These are phyloP conservation scores for Berberis vulgaris DNA, from an alignment of 164 flowering plant species.

Conservation along the genomic window DNA sequence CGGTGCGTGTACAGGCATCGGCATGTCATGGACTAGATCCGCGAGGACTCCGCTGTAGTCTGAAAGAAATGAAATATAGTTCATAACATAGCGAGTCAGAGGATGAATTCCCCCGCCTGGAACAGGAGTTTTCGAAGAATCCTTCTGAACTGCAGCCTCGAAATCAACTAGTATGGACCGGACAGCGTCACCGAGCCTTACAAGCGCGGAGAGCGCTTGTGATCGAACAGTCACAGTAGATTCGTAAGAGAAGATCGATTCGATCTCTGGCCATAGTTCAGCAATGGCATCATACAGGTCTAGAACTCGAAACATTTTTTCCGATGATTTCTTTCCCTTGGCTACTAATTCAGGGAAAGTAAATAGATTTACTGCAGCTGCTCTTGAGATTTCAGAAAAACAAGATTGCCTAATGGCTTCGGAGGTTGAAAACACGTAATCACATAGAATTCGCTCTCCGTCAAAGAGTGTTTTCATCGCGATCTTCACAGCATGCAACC, in stretches of 20 bases:
- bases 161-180: conserved; percentile 35
- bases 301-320: conserved; percentile 43
- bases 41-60: conserved; percentile 35
- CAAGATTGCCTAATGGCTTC: conserved; percentile 44
- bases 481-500: conserved; percentile 45
- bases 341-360: conserved; percentile 45
- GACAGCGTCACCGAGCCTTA: conserved; percentile 31
- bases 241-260: conserved; percentile 47
- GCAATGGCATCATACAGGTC: conserved; percentile 50
- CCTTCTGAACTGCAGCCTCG: conserved; percentile 45
- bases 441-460: conserved; percentile 66
- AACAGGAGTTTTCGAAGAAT: conserved; percentile 28
- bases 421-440: conserved; percentile 46
- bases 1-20: conserved; percentile 24
- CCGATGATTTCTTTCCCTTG: conserved; percentile 44
- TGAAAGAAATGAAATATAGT: conserved; percentile 37
- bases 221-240: conserved; percentile 35
- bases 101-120: conserved; percentile 52
- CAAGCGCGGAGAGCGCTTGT: conserved; percentile 35
- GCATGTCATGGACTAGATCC: conserved; percentile 40
- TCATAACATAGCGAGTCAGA: conserved; percentile 42
- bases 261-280: conserved; percentile 40
- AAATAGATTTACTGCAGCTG: conserved; percentile 44
- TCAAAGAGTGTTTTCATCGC: conserved; percentile 46
- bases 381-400: conserved; percentile 43